Evolutionary conservation across 1,284 basidiomycete species (phyloP).

Genomic region (Ceratobasidium sp.): DNA sequence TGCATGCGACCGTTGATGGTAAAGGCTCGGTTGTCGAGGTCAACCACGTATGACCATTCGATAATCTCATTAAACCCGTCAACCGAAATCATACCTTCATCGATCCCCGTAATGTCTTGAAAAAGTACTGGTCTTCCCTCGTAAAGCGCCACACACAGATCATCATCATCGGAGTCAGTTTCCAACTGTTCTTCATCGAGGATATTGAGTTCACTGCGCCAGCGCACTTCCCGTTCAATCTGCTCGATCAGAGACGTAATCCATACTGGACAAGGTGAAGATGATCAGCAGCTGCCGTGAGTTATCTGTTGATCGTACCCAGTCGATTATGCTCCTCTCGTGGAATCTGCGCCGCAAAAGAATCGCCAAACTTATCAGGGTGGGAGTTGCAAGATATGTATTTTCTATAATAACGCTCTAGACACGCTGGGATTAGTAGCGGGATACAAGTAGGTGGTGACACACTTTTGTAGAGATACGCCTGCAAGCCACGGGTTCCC

Average conservation of each 20-base stretch:
- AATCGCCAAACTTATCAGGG: background rate
- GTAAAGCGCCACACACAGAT: background rate
- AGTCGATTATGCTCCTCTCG: background rate
- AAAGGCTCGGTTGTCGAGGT: slow-evolving; percentile 34
- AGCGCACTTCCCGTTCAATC: background rate
- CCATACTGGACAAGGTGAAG: background rate
- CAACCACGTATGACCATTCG: slow-evolving; percentile 16
- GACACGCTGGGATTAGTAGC: background rate
- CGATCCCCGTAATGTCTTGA: background rate
- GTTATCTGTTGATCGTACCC: background rate
- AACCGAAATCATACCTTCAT: background rate
- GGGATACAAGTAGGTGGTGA: background rate
- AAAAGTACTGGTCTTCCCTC: background rate
- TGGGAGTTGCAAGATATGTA: background rate
- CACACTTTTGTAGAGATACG: slow-evolving; percentile 5
- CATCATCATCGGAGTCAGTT: no score
- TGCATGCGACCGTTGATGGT: slow-evolving; percentile 31
- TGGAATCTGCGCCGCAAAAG: background rate
- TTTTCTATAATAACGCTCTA: background rate
- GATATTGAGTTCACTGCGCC: background rate
- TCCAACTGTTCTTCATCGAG: no score
- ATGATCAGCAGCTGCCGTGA: background rate
- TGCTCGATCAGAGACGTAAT: background rate
- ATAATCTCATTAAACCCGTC: no score
- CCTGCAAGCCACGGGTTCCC: background rate